phyloP scores from a whole-genome alignment of 768 basidiomycete species.

The Suillus cothurnatus region DNA sequence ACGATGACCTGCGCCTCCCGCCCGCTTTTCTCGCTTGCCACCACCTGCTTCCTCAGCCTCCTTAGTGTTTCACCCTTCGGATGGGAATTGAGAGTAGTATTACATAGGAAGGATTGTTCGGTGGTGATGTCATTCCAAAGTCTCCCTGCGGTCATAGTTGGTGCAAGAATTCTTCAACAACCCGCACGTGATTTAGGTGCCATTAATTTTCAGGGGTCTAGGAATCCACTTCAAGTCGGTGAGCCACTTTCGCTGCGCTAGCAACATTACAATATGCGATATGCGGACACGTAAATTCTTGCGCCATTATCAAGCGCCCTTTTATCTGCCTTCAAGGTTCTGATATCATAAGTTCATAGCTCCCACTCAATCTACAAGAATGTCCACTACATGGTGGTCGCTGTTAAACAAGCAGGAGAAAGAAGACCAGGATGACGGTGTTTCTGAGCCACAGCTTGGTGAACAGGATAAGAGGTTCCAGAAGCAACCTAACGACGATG shows the following conservation, averaged over 20 bases:
- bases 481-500: conserved; percentile 10
- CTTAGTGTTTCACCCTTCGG: too few relatives aligned
- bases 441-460: background rate
- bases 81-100: too few relatives aligned
- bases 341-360: background rate
- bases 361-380: conserved; percentile 2
- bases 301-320: background rate
- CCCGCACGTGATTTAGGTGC: too few relatives aligned
- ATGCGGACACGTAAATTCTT: background rate
- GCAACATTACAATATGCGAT: background rate
- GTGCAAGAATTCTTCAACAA: too few relatives aligned
- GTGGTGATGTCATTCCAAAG: too few relatives aligned
- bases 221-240: too few relatives aligned
- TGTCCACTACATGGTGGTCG: conserved; percentile 13
- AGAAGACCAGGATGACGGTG: background rate
- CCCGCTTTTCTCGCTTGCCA: too few relatives aligned
- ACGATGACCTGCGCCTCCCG: too few relatives aligned
- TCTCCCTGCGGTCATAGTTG: too few relatives aligned
- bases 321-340: background rate
- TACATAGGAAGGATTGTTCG: too few relatives aligned
- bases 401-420: conserved; percentile 7
- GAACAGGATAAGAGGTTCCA: conserved; percentile 2
- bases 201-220: too few relatives aligned
- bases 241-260: background rate
- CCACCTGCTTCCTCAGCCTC: too few relatives aligned